These are phyloP conservation scores for Naegleria gruberi DNA, from an alignment of 208 protist species.

Conservation along the genomic window DNA sequence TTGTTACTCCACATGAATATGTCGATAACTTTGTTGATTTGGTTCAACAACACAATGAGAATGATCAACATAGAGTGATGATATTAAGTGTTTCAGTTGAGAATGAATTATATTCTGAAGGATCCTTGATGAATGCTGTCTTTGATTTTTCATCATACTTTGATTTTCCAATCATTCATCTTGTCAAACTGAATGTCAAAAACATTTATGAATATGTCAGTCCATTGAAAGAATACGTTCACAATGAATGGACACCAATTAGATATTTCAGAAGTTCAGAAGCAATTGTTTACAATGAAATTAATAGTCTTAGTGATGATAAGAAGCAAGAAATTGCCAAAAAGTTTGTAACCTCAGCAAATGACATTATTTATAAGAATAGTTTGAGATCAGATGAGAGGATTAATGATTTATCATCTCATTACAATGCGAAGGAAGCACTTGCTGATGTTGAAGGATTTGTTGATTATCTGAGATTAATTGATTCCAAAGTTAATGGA, in stretches of 20 bases:
- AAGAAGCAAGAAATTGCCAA: not conserved
- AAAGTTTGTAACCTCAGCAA: not conserved
- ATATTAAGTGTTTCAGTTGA: not conserved
- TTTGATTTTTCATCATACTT: not conserved
- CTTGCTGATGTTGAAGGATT: not conserved
- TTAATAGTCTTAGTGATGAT: not conserved
- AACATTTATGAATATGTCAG: not conserved
- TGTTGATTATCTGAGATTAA: not conserved
- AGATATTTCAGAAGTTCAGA: not conserved
- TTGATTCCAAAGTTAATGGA: not conserved
- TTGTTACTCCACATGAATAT: not conserved
- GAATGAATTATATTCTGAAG: not conserved
- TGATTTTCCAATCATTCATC: not conserved
- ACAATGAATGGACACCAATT: not conserved
- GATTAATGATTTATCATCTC: not conserved
- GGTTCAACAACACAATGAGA: not conserved
- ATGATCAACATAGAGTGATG: not conserved
- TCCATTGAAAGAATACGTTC: not conserved
- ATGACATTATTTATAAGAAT: not conserved
- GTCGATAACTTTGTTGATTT: not conserved
- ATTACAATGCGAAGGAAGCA: not conserved
- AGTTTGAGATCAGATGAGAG: not conserved
- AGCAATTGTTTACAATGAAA: not conserved
- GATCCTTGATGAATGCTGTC: not conserved
- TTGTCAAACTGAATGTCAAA: not conserved